Evolutionary conservation across 1,139 yeast species (phyloP), one percentile per base, ranked within the genome.

Genomic region (Yamadazyma buinensis): DNA sequence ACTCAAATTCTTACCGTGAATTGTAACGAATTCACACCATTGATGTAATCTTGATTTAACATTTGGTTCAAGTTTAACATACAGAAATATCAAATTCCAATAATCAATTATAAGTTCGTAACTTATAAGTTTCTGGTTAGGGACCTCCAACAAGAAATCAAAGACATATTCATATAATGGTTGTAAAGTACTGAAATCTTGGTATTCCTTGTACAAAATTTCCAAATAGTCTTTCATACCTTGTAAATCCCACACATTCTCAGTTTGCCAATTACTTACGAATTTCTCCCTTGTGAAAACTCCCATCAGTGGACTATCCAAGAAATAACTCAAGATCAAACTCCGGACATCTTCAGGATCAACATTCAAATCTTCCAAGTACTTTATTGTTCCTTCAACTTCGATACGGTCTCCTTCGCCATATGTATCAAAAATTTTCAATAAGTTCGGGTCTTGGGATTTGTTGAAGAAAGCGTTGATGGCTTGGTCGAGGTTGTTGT

Each of bases 321-420:
- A 64, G 37, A 82, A 68, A 49, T 75, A 78, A 1, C 95, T 88
- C 13, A 90, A 57, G 1, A 85, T 78, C 37, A 90, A 64, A 5
- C 88, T 81, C 26, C 49, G 71, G 7, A 77, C 66, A 50, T 90
- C 90, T 46, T 90, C 97, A 0, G 90, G 81, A 13, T 77, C 79
- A 29, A 83, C 67, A 0, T 74, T 77, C 33, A 90, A 59, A 48
- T 83, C 95, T 8, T 65, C 69, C 28, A 87, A 63, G 47, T 81
- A 84, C 29, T 54, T 48, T 15, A 90, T 59, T 0, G 96, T 82
- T 0, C 96, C 97, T 39, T 86, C 92, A 19, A 84, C 70, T 23
- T 80, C 92, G 23, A 67, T 69, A 2, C 44, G 42, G 15, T 55
- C 48, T 38, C 69, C 71, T 38, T 70, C 72, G 28, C 50, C 47